A percentile compares a stretch with the other conserved stretches of the same genome.
Evolutionary conservation across 140 eudicot genomes (phyloP).

Genomic region (Cichorium intybus): DNA sequence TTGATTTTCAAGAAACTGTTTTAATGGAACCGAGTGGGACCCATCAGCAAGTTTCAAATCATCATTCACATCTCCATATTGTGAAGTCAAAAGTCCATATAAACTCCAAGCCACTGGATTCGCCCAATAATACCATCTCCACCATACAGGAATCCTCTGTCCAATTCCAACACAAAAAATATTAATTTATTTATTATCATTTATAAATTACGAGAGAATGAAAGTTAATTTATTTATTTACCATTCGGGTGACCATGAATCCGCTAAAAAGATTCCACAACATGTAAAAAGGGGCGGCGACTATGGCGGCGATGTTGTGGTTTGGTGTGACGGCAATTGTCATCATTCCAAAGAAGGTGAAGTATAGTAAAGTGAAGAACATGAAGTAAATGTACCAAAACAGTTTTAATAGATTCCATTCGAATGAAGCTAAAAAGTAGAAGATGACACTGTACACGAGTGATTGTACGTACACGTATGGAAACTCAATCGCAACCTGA

Average conservation of each 20-base stretch:
- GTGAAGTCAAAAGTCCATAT: constrained; percentile 82
- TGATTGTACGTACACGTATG: constrained; percentile 74
- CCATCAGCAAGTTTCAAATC: constrained; percentile 67
- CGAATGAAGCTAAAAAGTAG: constrained; percentile 82
- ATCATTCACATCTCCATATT: constrained; percentile 63
- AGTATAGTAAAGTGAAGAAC: constrained; percentile 79
- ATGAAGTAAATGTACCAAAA: constrained; percentile 78
- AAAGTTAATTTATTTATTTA: too few species aligned
- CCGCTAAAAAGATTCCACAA: constrained; percentile 96
- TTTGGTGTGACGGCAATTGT: constrained; percentile 80
- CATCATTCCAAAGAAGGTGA: constrained; percentile 95
- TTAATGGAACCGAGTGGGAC: constrained; percentile 41
- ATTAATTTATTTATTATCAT: constrained; percentile 15
- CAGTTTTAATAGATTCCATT: constrained; percentile 55
- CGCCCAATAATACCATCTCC: constrained; percentile 99
- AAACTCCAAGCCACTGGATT: constrained; percentile 95
- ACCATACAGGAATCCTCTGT: constrained; percentile 84
- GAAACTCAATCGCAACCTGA: constrained; percentile 85
- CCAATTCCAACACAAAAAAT: background rate
- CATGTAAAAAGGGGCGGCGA: constrained; percentile 91
- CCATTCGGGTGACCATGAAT: constrained; percentile 78
- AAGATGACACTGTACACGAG: constrained; percentile 67
- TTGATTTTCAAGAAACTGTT: constrained; percentile 53
- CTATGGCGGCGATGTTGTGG: constrained; percentile 78
- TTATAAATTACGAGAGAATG: background rate